Evolutionary conservation across 2,329 filamentous ascomycete genomes (phyloP), one percentile per base, ranked within the genome.

Genomic region (Calonectria pseudoreteaudii): DNA sequence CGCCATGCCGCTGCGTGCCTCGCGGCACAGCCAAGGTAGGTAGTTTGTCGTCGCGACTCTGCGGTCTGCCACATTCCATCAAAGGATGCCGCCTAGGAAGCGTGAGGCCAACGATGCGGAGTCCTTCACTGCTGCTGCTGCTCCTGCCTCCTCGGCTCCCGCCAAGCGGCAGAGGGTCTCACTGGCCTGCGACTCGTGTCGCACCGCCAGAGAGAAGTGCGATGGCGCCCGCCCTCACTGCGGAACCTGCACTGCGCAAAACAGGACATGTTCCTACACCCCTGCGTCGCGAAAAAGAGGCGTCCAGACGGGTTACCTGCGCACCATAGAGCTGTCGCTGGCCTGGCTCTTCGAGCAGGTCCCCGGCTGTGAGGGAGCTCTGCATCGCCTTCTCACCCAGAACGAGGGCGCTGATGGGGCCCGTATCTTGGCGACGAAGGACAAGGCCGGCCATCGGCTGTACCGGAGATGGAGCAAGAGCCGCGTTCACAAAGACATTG

Each of bases 271-370:
- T 82, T 92, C 92, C 20, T 96, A 95, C 82, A 91, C 93, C 74
- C 89, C 93, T 68, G 92, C 91, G 68, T 91, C 93, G 10, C 95
- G 94, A 84, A 95, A 95, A 82, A 89, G 94, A 75, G 94, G 94
- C 5, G 91, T 96, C 14, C 94, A 94, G 78, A 94, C 94, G n/a
- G 94, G 94, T 20, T 95, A 95, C 80, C 93, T 96, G 69, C 90
- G 93, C 41, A 93, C 93, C 0, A 86, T 96, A 23, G 94, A 96
- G 82, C 83, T 94, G 53, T 89, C 92, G 13, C 87, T 94, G 69
- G 92, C 92, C 16, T 92, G 92, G 87, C 85, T 94, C 1, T 93
- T 94, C 74, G 88, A 91, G 73, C 89, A 90, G 69, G 88, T 91
- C 44, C 87, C 90, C 18, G 90, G 89, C 13, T 89, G 87, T 62